Evolutionary conservation across 768 basidiomycete genomes (phyloP).

Genomic region (Thelephora aurantiotincta): DNA sequence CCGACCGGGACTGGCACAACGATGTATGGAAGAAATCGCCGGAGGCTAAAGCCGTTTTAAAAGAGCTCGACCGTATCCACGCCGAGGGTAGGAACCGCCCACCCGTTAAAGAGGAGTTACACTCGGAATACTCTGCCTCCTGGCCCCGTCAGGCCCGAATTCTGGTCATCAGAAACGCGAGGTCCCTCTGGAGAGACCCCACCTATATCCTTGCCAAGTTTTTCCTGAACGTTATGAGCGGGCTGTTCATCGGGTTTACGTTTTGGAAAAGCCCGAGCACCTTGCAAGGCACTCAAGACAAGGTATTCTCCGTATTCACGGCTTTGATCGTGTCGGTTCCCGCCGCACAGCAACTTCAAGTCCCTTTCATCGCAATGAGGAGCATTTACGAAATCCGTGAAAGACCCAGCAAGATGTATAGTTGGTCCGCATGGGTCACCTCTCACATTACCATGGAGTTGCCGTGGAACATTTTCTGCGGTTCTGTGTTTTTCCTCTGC

Average conservation of each 20-base stretch:
- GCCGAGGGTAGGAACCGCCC: slow-evolving; percentile 18
- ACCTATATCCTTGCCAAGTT: slow-evolving; percentile 26
- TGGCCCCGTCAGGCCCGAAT: slow-evolving; percentile 23
- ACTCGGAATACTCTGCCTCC: slow-evolving; percentile 22
- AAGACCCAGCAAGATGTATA: slow-evolving; percentile 27
- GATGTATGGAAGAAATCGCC: slow-evolving; percentile 30
- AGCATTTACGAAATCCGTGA: slow-evolving; percentile 27
- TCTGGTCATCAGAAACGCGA: slow-evolving; percentile 18
- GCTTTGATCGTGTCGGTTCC: slow-evolving; percentile 20
- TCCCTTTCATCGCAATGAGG: slow-evolving; percentile 24
- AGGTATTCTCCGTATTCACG: slow-evolving; percentile 28
- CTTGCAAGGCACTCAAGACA: slow-evolving; percentile 27
- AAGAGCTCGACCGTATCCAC: slow-evolving; percentile 30
- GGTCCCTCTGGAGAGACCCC: slow-evolving; percentile 26
- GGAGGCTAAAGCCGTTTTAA: slow-evolving; percentile 22
- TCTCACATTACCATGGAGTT: slow-evolving; percentile 25
- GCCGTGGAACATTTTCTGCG: slow-evolving; percentile 27
- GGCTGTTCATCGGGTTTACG: slow-evolving; percentile 28
- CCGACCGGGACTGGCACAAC: slow-evolving; percentile 30
- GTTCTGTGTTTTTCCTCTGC: slow-evolving; percentile 28
- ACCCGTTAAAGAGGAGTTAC: slow-evolving; percentile 11
- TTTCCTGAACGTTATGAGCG: slow-evolving; percentile 18
- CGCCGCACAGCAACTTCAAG: slow-evolving; percentile 27
- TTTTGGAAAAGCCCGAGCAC: slow-evolving; percentile 23
- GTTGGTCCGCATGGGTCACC: slow-evolving; percentile 22